Percentiles rank a stretch among this genome's conserved stretches.
phyloP scores from a whole-genome alignment of 345 rosid genomes.

The Diplotaxis tenuifolia region DNA sequence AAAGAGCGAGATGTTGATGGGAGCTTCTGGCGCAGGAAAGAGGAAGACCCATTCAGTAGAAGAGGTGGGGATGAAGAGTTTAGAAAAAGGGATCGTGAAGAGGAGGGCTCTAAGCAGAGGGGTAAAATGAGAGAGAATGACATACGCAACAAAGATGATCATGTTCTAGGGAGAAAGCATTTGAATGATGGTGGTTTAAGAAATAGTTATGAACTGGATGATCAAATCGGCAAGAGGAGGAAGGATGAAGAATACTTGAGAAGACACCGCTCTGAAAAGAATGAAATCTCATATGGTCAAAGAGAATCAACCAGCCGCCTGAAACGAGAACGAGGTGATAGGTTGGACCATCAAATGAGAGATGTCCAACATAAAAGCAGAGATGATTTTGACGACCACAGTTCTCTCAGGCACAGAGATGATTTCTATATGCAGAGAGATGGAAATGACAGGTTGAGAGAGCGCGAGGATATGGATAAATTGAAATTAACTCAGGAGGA shows the following conservation, averaged over 20 bases:
- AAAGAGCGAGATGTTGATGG: conserved; percentile 65
- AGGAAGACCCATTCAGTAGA: conserved; percentile 56
- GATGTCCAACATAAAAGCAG: conserved; percentile 69
- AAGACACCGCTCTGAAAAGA: conserved; percentile 63
- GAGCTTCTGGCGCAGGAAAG: conserved; percentile 59
- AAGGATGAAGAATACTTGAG: conserved; percentile 68
- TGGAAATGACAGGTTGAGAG: conserved; percentile 68
- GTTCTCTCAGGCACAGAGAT: conserved; percentile 73
- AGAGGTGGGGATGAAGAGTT: conserved; percentile 63
- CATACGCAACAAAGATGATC: conserved; percentile 65
- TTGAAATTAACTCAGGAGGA: conserved; percentile 59
- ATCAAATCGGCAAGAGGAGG: conserved; percentile 69
- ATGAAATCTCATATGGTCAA: conserved; percentile 54
- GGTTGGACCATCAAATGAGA: conserved; percentile 69
- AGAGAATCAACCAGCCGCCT: conserved; percentile 64
- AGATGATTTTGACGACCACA: conserved; percentile 67
- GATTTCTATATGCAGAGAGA: conserved; percentile 70
- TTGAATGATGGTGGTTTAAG: conserved; percentile 64
- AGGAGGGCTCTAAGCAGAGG: conserved; percentile 73
- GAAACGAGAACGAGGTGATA: conserved; percentile 77
- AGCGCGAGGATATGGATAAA: conserved; percentile 61
- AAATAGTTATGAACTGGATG: conserved; percentile 62
- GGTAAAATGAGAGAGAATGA: conserved; percentile 66
- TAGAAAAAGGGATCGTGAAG: conserved; percentile 71
- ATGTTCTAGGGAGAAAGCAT: conserved; percentile 60